Conservation (phyloP, 495 filamentous ascomycete species). For the Aspergillus diversus region DNA sequence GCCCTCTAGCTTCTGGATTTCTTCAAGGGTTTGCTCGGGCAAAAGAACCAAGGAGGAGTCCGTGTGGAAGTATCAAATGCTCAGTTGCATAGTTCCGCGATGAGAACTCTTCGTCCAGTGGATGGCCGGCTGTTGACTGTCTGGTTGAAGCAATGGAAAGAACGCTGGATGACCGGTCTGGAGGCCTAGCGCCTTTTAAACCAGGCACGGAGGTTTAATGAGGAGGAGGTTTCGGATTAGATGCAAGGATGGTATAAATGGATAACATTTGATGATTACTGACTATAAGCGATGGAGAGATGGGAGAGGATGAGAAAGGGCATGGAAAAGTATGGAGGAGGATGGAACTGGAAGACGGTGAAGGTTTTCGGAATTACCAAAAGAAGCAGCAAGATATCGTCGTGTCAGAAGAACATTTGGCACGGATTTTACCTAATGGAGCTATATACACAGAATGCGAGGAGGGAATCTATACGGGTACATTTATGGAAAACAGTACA, state of each 20-base stretch:
- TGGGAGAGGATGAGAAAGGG: no score
- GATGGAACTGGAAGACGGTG: no score
- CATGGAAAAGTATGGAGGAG: no score
- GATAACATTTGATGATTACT: no score
- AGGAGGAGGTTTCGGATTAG: background rate
- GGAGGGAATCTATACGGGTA: background rate
- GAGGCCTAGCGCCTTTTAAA: background rate
- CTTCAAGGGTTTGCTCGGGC: constrained; percentile 10
- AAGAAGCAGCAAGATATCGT: no score
- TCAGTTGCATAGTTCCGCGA: constrained; percentile 16
- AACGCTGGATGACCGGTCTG: constrained; percentile 3
- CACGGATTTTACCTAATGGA: no score
- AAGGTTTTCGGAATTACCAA: background rate
- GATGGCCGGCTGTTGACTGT: constrained; percentile 13
- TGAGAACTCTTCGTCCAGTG: constrained; percentile 18
- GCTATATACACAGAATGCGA: background rate
- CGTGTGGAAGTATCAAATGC: constrained; percentile 7
- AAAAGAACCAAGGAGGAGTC: background rate
- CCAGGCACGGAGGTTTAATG: background rate
- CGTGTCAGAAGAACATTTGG: no score
- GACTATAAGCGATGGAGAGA: no score
- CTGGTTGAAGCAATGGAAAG: constrained; percentile 20
- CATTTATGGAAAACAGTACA: background rate
- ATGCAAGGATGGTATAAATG: no score
- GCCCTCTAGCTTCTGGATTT: constrained; percentile 24